Conservation (phyloP, 2,329 filamentous ascomycete genomes). For the Lecanosticta acicola region DNA sequence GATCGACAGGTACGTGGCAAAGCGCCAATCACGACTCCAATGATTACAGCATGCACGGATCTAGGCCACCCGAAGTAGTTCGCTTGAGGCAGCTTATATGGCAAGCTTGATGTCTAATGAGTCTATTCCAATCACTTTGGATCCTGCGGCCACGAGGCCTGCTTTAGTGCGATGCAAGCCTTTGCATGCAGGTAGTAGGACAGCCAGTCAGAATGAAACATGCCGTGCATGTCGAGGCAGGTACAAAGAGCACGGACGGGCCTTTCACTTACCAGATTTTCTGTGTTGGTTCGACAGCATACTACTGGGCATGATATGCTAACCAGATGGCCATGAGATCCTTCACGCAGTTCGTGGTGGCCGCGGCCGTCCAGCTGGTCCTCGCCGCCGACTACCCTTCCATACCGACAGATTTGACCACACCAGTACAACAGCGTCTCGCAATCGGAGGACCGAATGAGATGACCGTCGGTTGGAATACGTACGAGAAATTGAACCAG, state of each 20-base stretch:
- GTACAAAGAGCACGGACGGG: no score
- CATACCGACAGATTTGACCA: conserved; percentile 47
- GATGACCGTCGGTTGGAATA: conserved; percentile 54
- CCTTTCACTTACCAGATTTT: no score
- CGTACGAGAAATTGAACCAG: conserved; percentile 43
- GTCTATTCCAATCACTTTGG: not conserved
- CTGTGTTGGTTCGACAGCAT: no score
- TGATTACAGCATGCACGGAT: not conserved
- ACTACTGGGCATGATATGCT: no score
- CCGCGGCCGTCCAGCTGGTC: conserved; percentile 21
- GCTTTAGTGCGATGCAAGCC: not conserved
- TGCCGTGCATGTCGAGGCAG: no score
- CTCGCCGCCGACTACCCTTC: conserved; percentile 36
- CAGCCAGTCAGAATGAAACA: no score
- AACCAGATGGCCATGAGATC: not conserved
- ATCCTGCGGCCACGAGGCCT: not conserved
- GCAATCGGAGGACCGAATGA: conserved; percentile 47
- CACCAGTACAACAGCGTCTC: conserved; percentile 51
- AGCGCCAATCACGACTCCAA: not conserved
- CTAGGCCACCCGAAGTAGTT: not conserved
- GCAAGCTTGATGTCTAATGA: not conserved
- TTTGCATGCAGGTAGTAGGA: no score
- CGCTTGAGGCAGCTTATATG: not conserved
- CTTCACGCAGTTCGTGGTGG: not conserved
- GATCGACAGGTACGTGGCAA: no score